A percentile compares a stretch with the other conserved stretches of the same genome.
Evolutionary conservation across 2,329 filamentous ascomycete species (phyloP).

Genomic region (Sclerotinia sclerotiorum): DNA sequence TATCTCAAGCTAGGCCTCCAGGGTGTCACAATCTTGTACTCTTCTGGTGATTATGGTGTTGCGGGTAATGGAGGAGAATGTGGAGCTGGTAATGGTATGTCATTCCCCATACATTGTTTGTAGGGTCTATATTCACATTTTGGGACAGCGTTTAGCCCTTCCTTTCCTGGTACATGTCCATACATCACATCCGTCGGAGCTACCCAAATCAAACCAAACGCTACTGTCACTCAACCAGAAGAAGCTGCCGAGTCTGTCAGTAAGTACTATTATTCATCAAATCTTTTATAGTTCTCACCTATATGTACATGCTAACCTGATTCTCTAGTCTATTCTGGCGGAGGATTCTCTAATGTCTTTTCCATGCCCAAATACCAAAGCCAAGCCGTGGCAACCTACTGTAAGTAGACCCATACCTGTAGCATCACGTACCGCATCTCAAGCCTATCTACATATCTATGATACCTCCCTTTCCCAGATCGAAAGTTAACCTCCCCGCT

Average conservation of each 20-base stretch:
- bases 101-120: constrained; percentile 37
- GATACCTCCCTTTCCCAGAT: constrained; percentile 34
- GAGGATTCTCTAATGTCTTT: constrained; percentile 65
- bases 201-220: constrained; percentile 47
- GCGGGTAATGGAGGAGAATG: constrained; percentile 41
- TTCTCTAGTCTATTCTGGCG: constrained; percentile 67
- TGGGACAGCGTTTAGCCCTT: constrained; percentile 46
- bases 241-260: constrained; percentile 46
- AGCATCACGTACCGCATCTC: background rate
- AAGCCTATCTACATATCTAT: background rate
- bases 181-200: constrained; percentile 55
- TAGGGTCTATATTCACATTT: constrained; percentile 28
- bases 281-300: background rate
- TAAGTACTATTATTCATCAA: background rate
- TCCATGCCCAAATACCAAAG: constrained; percentile 50
- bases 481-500: constrained; percentile 33
- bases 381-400: constrained; percentile 34
- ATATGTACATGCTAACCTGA: constrained; percentile 41
- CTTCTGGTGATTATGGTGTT: constrained; percentile 51
- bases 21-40: constrained; percentile 51
- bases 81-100: constrained; percentile 24
- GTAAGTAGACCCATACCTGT: constrained; percentile 29
- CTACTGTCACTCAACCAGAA: constrained; percentile 42
- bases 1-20: constrained; percentile 56
- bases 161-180: constrained; percentile 48